Conservation (phyloP, 2,329 filamentous ascomycete species). For the Dryadomyces sulphureus region DNA sequence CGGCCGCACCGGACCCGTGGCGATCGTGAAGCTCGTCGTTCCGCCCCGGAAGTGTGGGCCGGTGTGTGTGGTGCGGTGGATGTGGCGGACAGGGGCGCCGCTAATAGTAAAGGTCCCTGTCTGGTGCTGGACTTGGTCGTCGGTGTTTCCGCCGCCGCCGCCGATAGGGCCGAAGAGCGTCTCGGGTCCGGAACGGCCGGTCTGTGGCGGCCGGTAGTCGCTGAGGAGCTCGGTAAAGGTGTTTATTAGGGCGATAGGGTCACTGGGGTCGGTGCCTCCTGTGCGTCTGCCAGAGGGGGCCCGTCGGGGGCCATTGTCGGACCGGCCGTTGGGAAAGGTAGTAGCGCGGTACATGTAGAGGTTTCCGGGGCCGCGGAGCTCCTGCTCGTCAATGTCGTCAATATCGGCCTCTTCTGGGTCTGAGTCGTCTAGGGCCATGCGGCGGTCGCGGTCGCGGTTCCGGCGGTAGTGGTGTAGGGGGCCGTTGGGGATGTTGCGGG, state of each 20-base stretch:
- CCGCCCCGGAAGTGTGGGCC: conserved; percentile 21
- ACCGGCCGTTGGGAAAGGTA: conserved; percentile 10
- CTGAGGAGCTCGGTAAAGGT: conserved; percentile 27
- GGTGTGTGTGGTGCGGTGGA: conserved; percentile 24
- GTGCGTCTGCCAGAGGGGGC: conserved; percentile 1
- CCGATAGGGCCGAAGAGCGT: conserved; percentile 3
- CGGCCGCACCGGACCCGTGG: conserved; percentile 20
- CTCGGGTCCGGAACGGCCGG: conserved; percentile 7
- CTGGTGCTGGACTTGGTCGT: too few species aligned
- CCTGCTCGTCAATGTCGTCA: conserved; percentile 41
- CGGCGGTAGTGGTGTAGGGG: background rate
- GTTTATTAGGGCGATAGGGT: conserved; percentile 22
- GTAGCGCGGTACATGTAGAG: conserved; percentile 22
- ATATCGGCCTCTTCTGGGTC: conserved; percentile 47
- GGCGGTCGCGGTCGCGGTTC: conserved; percentile 1
- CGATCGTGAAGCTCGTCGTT: conserved; percentile 33
- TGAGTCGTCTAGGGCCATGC: conserved; percentile 23
- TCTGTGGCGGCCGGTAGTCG: conserved; percentile 16
- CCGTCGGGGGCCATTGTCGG: background rate
- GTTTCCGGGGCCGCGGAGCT: conserved; percentile 23
- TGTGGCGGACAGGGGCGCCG: background rate
- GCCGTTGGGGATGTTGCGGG: background rate
- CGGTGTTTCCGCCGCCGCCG: background rate
- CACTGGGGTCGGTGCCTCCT: conserved; percentile 11
- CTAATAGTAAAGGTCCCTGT: conserved; percentile 1